Evolutionary conservation across 352 stramenopile species (phyloP).

Genomic region (Pythium rhizo-oryzae): DNA sequence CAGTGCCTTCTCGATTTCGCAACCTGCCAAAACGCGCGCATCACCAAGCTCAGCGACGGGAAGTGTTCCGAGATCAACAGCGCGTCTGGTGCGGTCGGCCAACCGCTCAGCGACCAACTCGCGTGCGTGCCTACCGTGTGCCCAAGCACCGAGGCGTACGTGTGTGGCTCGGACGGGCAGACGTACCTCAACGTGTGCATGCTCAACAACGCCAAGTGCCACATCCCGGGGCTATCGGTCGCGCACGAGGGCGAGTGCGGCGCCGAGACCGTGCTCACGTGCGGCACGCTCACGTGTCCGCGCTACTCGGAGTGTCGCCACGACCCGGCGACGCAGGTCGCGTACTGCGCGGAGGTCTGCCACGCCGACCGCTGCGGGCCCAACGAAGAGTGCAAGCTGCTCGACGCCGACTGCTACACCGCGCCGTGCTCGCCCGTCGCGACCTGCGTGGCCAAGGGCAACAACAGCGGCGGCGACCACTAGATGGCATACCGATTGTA

Average conservation of each 20-base stretch:
- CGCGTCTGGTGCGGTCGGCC: not conserved
- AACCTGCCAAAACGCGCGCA: conserved; percentile 37
- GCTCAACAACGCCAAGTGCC: conserved; percentile 34
- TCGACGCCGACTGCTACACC: conserved; percentile 53
- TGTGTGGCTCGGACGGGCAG: conserved; percentile 38
- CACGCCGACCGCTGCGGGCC: conserved; percentile 50
- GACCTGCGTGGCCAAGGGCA: conserved; percentile 38
- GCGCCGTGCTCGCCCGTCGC: conserved; percentile 57
- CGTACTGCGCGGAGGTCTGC: conserved; percentile 61
- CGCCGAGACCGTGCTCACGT: conserved; percentile 43
- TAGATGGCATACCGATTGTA: not conserved
- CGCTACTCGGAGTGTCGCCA: conserved; percentile 47
- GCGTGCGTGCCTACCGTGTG: conserved; percentile 49
- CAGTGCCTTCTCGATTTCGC: conserved; percentile 57
- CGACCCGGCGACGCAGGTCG: conserved; percentile 33
- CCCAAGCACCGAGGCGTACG: conserved; percentile 30
- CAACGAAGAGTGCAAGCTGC: conserved; percentile 46
- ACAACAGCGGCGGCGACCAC: not conserved
- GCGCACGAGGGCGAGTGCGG: conserved; percentile 52
- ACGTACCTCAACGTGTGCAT: conserved; percentile 46
- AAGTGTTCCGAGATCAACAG: conserved; percentile 41
- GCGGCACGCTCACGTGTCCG: conserved; percentile 49
- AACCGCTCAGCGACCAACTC: not conserved
- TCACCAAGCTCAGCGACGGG: conserved; percentile 42
- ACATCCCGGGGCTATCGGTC: conserved; percentile 33